Evolutionary conservation across 805 yeast genomes (phyloP).

Genomic region (Kregervanrija pseudodelftensis): DNA sequence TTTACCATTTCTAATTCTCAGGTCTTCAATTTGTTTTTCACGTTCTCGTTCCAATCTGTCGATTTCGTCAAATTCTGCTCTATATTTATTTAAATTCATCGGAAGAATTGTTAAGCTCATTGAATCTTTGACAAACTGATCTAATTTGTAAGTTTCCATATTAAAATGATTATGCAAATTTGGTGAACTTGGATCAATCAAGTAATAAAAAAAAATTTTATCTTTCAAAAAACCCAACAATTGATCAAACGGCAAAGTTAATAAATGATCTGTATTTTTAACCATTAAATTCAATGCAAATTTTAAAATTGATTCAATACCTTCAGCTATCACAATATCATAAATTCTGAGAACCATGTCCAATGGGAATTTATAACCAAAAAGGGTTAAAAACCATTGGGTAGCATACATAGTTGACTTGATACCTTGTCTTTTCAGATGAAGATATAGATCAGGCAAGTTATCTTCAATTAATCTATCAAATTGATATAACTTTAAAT

Average conservation of each 20-base stretch:
- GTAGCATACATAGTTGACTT: slow-evolving; percentile 94
- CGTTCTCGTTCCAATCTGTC: slow-evolving; percentile 60
- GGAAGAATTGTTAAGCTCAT: slow-evolving; percentile 70
- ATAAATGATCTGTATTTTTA: slow-evolving; percentile 52
- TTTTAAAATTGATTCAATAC: slow-evolving; percentile 77
- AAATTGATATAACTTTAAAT: slow-evolving; percentile 78
- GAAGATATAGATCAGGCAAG: slow-evolving; percentile 65
- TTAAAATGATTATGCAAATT: slow-evolving; percentile 14
- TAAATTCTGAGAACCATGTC: slow-evolving; percentile 80
- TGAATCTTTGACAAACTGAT: slow-evolving; percentile 72
- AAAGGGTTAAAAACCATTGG: slow-evolving; percentile 94
- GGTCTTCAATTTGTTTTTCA: slow-evolving; percentile 49
- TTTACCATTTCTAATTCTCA: slow-evolving; percentile 61
- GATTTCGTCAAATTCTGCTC: slow-evolving; percentile 69
- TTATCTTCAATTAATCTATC: slow-evolving; percentile 78
- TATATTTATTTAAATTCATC: slow-evolving; percentile 60
- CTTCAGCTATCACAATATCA: slow-evolving; percentile 87
- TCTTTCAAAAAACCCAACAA: slow-evolving; percentile 74
- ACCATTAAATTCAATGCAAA: slow-evolving; percentile 78
- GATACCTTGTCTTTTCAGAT: slow-evolving; percentile 79
- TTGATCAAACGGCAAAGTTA: slow-evolving; percentile 65
- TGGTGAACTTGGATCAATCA: slow-evolving; percentile 3
- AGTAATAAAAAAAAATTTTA: slow-evolving; percentile 64
- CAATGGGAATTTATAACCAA: slow-evolving; percentile 91
- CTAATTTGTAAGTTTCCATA: slow-evolving; percentile 46